Evolutionary conservation across 805 yeast species (phyloP), one percentile per base, ranked within the genome.

Genomic region (Saturnispora saitoi): DNA sequence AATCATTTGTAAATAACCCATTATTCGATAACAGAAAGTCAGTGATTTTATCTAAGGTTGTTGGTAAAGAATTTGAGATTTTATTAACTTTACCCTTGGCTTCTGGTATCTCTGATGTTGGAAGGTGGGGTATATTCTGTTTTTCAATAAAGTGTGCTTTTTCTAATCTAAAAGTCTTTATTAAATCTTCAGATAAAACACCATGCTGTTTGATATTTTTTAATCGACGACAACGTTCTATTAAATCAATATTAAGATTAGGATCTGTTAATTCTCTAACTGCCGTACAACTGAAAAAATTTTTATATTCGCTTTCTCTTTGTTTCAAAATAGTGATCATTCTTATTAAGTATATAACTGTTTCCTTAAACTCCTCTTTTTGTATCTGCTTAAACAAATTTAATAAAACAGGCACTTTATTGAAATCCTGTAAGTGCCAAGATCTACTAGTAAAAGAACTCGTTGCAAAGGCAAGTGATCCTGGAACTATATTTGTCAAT

Each of bases 371-470:
- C 7, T 42, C 43, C 3, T 12, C 14, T 9, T 20, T 30, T 30
- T 31, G 15, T 17, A 52, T n/a, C 12, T 42, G 34, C 8, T 32
- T n/a, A 11, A 52, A 45, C 2, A 45, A 12, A 8, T 17, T n/a
- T 43, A 52, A 37, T 12, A 51, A 39, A 15, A 8, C 20, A 8
- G 34, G n/a, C 2, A 26, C 12, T 3, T 32, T 36, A 17, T 11
- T 14, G 14, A 47, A 20, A 10, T 26, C 22, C 22, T 24, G 20
- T 3, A 15, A 3, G 3, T 15, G 3, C 46, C 50, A 36, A 6
- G 42, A 47, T 9, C 47, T 24, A 2, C 56, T 53, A 3, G 38
- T 19, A 41, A 52, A 52, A 9, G 29, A 39, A 29, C 38, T 52
- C 7, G 47, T 28, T 4, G 54, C 43, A 28, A 52, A 42, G 15